phyloP scores from a whole-genome alignment of 75 land plant species.

The Picea sitchensis region DNA sequence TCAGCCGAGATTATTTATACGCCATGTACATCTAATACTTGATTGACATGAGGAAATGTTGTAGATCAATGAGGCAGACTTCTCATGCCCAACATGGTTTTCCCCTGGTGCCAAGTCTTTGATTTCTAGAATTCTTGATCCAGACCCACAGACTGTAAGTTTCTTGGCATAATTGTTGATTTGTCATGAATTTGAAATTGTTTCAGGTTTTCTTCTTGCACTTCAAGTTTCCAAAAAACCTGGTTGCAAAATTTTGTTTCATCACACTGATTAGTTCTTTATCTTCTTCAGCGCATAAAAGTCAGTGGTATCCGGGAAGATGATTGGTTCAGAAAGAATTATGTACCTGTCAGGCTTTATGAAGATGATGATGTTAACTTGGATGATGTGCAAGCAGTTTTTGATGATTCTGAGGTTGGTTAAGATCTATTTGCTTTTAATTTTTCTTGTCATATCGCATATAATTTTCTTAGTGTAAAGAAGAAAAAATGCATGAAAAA shows the following conservation, averaged over 20 bases:
- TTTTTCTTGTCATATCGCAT: constrained; percentile 8
- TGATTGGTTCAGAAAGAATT: constrained; percentile 84
- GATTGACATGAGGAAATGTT: background rate
- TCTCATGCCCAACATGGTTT: constrained; percentile 91
- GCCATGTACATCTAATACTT: background rate
- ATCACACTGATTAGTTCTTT: constrained; percentile 6
- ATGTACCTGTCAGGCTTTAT: constrained; percentile 53
- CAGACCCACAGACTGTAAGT: constrained; percentile 86
- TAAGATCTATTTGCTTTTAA: constrained; percentile 2
- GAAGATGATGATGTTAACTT: constrained; percentile 76
- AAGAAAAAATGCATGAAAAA: background rate
- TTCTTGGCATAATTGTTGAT: background rate
- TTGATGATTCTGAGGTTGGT: constrained; percentile 86
- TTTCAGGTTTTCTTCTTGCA: background rate
- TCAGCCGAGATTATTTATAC: background rate
- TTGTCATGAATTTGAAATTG: background rate
- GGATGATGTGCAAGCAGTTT: constrained; percentile 87
- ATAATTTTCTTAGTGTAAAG: background rate
- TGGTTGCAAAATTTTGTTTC: background rate
- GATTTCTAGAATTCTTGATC: constrained; percentile 74
- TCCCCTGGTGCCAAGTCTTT: constrained; percentile 84
- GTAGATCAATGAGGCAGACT: constrained; percentile 88
- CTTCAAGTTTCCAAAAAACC: background rate
- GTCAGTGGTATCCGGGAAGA: constrained; percentile 68
- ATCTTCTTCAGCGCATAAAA: constrained; percentile 63